These are phyloP conservation scores for Leishmania braziliensis DNA, from an alignment of 208 protist species.

Conservation along the genomic window DNA sequence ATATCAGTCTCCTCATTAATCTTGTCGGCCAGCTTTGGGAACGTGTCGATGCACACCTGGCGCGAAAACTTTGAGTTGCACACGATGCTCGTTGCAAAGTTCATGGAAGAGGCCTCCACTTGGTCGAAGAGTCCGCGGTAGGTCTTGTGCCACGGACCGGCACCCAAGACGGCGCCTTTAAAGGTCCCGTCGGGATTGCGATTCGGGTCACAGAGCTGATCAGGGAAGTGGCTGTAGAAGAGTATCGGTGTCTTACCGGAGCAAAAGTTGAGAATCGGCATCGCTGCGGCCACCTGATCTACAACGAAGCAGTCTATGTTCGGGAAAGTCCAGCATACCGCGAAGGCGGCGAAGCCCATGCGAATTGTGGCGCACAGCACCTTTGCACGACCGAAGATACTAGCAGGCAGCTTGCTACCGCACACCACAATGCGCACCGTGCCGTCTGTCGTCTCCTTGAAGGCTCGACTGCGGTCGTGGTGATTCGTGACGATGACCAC, in stretches of 20 bases:
- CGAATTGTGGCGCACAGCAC: conserved; percentile 91
- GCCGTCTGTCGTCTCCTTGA: conserved; percentile 94
- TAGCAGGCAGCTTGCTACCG: conserved; percentile 87
- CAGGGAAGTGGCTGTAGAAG: conserved; percentile 99
- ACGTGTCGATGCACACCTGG: conserved; percentile 49
- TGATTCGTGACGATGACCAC: conserved; percentile 94
- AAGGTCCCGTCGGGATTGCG: conserved; percentile 51
- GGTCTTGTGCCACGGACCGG: conserved; percentile 39
- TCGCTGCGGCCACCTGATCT: conserved; percentile 94
- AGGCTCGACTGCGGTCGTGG: conserved; percentile 92
- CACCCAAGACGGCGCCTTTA: neutral
- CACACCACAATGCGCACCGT: conserved; percentile 85
- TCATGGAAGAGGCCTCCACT: conserved; percentile 71
- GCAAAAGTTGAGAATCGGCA: conserved; percentile 79
- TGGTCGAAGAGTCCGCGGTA: conserved; percentile 92
- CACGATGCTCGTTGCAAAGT: conserved; percentile 60
- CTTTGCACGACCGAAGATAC: conserved; percentile 79
- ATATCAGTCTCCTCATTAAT: conserved; percentile 54
- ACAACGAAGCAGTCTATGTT: conserved; percentile 87
- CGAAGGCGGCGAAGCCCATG: conserved; percentile 76
- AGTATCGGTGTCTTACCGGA: conserved; percentile 69
- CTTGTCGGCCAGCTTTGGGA: conserved; percentile 44
- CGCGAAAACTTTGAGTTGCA: conserved; percentile 87
- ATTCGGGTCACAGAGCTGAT: conserved; percentile 91
- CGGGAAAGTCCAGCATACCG: conserved; percentile 37